These are phyloP conservation scores for Pythium guiyangense DNA, from an alignment of 352 stramenopile species.

Conservation along the genomic window DNA sequence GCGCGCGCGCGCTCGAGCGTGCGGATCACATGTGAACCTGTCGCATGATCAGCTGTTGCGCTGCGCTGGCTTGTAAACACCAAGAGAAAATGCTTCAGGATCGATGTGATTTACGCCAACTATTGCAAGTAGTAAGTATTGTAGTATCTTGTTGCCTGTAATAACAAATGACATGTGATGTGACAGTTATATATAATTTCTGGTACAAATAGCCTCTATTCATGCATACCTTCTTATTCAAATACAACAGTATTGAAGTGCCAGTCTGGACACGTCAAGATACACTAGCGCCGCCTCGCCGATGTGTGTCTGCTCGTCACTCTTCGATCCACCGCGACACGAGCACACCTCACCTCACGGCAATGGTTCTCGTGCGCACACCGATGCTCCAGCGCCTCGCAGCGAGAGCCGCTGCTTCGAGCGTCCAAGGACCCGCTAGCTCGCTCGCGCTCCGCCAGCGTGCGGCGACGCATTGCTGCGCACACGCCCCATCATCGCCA, in stretches of 20 bases:
- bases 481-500: no score
- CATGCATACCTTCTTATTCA: no score
- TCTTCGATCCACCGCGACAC: neutral
- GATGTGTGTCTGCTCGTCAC: neutral
- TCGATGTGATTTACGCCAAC: no score
- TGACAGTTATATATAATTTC: no score
- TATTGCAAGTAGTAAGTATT: no score
- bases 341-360: no score
- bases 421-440: neutral
- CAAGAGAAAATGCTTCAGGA: no score
- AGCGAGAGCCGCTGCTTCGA: neutral
- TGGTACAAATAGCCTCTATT: no score
- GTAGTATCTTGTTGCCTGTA: no score
- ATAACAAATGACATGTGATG: no score
- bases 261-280: neutral
- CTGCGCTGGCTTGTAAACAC: neutral
- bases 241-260: no score
- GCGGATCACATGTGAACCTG: neutral
- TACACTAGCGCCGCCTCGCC: neutral
- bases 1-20: neutral
- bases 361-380: neutral
- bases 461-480: neutral
- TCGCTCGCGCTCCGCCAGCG: neutral
- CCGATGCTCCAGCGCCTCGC: conserved; percentile 4
- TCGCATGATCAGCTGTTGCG: conserved; percentile 10